A percentile compares a stretch with the other conserved stretches of the same genome.
Evolutionary conservation across 1,284 basidiomycete genomes (phyloP).

Genomic region (Chondrostereum purpureum): DNA sequence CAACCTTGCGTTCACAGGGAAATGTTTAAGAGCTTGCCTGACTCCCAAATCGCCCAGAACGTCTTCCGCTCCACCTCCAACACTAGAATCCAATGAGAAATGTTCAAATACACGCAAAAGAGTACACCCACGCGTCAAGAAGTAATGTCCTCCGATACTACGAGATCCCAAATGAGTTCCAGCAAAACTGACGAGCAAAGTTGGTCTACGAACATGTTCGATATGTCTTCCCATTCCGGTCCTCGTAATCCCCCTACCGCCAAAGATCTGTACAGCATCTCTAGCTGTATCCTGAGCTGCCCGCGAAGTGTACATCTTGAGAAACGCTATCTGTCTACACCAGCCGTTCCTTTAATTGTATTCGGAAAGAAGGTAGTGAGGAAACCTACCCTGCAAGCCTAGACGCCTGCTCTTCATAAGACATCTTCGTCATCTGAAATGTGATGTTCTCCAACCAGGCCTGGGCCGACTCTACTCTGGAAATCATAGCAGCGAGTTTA

Average conservation of each 20-base stretch:
- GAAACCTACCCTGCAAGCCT: conserved; percentile 39
- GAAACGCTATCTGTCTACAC: conserved; percentile 55
- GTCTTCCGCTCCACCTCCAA: conserved; percentile 39
- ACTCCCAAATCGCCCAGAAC: conserved; percentile 61
- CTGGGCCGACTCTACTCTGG: conserved; percentile 68
- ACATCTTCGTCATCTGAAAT: conserved; percentile 76
- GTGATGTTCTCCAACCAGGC: conserved; percentile 77
- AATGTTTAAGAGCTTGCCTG: conserved; percentile 53
- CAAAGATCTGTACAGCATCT: conserved; percentile 64
- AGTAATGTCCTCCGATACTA: conserved; percentile 56
- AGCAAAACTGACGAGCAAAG: conserved; percentile 4
- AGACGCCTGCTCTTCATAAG: conserved; percentile 29
- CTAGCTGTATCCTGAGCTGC: conserved; percentile 55
- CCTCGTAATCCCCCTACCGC: conserved; percentile 59
- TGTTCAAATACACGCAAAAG: not conserved
- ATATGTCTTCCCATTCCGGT: conserved; percentile 64
- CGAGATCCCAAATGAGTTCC: conserved; percentile 2
- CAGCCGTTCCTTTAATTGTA: no score
- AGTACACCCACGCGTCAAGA: conserved; percentile 40
- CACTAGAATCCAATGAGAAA: not conserved
- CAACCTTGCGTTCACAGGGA: conserved; percentile 50
- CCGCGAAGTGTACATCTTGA: conserved; percentile 59
- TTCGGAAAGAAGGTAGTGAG: conserved; percentile 6
- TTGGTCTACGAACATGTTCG: conserved; percentile 46
- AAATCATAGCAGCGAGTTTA: conserved; percentile 75